These are phyloP conservation scores for Arthrobotrys sinensis DNA, from an alignment of 2,329 filamentous ascomycete species.

Conservation along the genomic window DNA sequence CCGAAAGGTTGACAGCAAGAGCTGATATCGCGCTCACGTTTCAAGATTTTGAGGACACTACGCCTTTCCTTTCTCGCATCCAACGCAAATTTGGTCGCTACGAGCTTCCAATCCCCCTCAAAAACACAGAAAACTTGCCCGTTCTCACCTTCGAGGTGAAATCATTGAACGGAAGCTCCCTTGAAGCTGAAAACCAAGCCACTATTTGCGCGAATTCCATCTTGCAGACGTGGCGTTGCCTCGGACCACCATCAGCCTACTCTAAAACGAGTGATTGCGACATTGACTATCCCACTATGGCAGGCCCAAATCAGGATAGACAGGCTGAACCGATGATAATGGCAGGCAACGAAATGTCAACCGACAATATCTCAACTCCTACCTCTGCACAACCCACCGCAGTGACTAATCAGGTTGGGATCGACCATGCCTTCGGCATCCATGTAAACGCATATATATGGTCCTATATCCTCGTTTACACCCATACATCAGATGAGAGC, in stretches of 20 bases:
- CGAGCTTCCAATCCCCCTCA: neutral
- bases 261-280: neutral
- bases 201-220: conserved; percentile 11
- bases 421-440: conserved; percentile 7
- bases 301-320: neutral
- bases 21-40: conserved; percentile 15
- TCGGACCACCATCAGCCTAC: neutral
- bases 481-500: neutral
- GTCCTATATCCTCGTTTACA: conserved; percentile 6
- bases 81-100: neutral
- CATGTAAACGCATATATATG: conserved; percentile 11
- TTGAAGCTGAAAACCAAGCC: conserved; percentile 11
- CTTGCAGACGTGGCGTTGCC: conserved; percentile 12
- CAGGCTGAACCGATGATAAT: neutral
- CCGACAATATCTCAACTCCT: neutral
- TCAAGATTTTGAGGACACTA: neutral
- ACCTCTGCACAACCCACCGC: neutral
- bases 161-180: conserved; percentile 8
- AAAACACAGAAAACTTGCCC: neutral
- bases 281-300: neutral
- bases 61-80: neutral
- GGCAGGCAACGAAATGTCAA: no score
- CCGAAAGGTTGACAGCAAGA: neutral
- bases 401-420: neutral
- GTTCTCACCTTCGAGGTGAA: neutral